Percentiles rank a stretch among this genome's conserved stretches.
Evolutionary conservation across 176 grass and related monocot species (phyloP).

Genomic region (Neostapfia colusana): DNA sequence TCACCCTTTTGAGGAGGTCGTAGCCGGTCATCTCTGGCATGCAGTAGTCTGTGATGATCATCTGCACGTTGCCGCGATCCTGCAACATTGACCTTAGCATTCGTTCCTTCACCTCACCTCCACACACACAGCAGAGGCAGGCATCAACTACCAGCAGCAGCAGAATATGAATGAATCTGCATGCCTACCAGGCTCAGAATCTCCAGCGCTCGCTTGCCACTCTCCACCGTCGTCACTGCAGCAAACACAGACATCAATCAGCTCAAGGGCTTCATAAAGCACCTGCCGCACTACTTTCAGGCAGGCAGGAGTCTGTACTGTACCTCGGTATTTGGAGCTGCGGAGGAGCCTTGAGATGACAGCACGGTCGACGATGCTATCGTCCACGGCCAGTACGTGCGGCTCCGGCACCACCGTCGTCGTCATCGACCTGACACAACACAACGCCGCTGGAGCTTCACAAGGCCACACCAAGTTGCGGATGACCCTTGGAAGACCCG

Average conservation of each 20-base stretch:
- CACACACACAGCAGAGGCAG: not conserved
- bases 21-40: slow-evolving; percentile 58
- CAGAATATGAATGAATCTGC: not conserved
- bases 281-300: too few relatives aligned
- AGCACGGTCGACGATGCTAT: slow-evolving; percentile 56
- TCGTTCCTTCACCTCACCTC: not conserved
- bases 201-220: slow-evolving; percentile 58
- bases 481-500: not conserved
- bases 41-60: slow-evolving; percentile 61
- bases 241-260: not conserved
- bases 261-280: not conserved
- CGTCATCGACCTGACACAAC: slow-evolving; percentile 17
- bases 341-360: slow-evolving; percentile 61
- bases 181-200: slow-evolving; percentile 41
- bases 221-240: slow-evolving; percentile 55
- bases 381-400: slow-evolving; percentile 67
- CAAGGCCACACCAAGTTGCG: not conserved
- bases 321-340: slow-evolving; percentile 63
- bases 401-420: slow-evolving; percentile 24
- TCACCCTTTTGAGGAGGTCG: slow-evolving; percentile 52
- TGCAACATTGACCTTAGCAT: not conserved
- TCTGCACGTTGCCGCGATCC: slow-evolving; percentile 39
- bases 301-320: too few relatives aligned
- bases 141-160: not conserved
- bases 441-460: not conserved